A percentile compares a stretch with the other conserved stretches of the same genome.
These are phyloP conservation scores for Actinidia arguta DNA, from an alignment of 179 eudicot species.

Conservation along the genomic window DNA sequence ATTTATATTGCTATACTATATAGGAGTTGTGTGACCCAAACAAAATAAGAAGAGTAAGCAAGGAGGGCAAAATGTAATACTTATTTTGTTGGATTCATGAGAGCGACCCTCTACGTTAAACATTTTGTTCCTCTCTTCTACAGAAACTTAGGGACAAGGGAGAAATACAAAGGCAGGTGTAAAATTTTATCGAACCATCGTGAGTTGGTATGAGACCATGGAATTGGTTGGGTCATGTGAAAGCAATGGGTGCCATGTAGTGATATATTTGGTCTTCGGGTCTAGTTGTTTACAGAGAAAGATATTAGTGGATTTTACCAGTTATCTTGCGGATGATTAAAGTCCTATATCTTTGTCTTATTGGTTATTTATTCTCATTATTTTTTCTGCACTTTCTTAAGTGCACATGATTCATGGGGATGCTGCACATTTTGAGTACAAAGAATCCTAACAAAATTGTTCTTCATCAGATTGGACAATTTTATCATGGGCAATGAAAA, in stretches of 20 bases:
- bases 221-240: constrained; percentile 8
- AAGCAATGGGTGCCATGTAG: background rate
- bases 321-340: background rate
- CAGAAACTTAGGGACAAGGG: background rate
- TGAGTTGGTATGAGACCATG: background rate
- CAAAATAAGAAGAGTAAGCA: background rate
- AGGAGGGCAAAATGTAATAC: no score
- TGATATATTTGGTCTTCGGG: background rate
- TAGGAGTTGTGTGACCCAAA: background rate
- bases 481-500: background rate
- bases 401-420: background rate
- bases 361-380: background rate
- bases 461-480: background rate
- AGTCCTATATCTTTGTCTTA: background rate
- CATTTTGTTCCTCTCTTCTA: background rate
- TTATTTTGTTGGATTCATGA: no score
- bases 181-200: background rate
- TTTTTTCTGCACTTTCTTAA: background rate
- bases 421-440: background rate
- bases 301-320: background rate
- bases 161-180: background rate
- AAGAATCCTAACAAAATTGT: background rate
- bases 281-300: background rate
- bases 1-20: background rate
- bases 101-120: no score